Evolutionary conservation across 164 flowering plant species (phyloP).

Genomic region (Tetrastigma voinierianum): DNA sequence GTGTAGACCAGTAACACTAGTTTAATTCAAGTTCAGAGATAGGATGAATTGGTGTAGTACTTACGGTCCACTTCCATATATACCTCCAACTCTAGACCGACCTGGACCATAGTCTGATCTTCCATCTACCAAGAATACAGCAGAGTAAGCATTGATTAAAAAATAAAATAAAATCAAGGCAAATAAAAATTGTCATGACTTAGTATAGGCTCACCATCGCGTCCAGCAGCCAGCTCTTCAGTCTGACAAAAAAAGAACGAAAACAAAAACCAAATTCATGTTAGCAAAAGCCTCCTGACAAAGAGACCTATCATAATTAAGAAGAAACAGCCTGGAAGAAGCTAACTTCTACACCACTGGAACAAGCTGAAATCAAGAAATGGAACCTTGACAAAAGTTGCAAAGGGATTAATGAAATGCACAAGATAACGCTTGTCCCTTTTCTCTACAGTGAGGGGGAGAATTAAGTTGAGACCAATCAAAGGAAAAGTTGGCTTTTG

Average conservation of each 20-base stretch:
- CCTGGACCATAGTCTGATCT: conserved; percentile 74
- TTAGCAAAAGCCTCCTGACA: no score
- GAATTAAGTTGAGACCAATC: no score
- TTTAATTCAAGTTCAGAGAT: background rate
- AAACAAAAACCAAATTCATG: background rate
- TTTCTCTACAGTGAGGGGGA: no score
- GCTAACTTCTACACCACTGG: no score
- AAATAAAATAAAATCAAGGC: conserved; percentile 6
- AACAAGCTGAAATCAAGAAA: no score
- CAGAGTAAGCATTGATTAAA: conserved; percentile 3
- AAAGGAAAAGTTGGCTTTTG: no score
- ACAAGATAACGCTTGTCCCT: no score
- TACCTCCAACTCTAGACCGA: conserved; percentile 58
- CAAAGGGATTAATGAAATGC: no score
- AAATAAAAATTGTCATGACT: background rate
- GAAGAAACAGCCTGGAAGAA: no score
- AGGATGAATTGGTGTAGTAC: conserved; percentile 12
- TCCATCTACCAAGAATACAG: conserved; percentile 45
- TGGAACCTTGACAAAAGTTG: no score
- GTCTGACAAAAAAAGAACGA: conserved; percentile 41
- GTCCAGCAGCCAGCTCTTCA: conserved; percentile 65
- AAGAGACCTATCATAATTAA: no score
- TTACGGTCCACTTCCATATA: conserved; percentile 65
- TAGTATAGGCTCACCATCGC: conserved; percentile 62
- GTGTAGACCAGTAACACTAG: background rate